Percentiles rank a stretch among this genome's conserved stretches.
phyloP scores from a whole-genome alignment of 2,329 filamentous ascomycete genomes.

The Colletotrichum siamense region DNA sequence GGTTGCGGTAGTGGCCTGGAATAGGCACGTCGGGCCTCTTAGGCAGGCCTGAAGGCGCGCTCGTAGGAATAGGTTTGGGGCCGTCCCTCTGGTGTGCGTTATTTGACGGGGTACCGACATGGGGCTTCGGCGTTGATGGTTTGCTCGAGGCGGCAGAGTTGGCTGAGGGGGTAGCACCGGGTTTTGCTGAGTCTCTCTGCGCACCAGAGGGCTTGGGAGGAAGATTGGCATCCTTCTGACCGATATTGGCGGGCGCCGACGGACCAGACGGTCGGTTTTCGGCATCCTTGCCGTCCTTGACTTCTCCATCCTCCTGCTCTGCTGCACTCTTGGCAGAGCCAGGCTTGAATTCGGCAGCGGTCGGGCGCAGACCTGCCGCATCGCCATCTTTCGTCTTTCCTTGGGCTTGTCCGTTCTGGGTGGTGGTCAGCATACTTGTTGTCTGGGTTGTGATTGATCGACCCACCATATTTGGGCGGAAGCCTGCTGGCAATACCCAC shows the following conservation, averaged over 20 bases:
- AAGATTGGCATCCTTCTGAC: constrained; percentile 18
- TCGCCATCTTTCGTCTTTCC: constrained; percentile 43
- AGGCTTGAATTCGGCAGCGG: constrained; percentile 71
- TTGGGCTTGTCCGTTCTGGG: constrained; percentile 44
- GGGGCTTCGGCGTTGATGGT: constrained; percentile 31
- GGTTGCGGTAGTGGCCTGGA: constrained; percentile 52
- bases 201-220: constrained; percentile 19
- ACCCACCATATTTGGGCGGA: constrained; percentile 68
- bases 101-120: constrained; percentile 11
- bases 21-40: constrained; percentile 64
- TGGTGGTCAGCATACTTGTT: constrained; percentile 37
- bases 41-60: constrained; percentile 45
- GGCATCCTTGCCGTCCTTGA: constrained; percentile 56
- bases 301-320: constrained; percentile 76
- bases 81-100: constrained; percentile 32
- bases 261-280: neutral
- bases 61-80: constrained; percentile 37
- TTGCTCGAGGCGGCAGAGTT: constrained; percentile 26
- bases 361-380: constrained; percentile 47
- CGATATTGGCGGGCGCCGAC: neutral
- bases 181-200: constrained; percentile 27
- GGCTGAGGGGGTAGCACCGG: constrained; percentile 7
- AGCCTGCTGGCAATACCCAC: constrained; percentile 79
- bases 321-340: constrained; percentile 38
- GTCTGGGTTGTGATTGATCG: constrained; percentile 13